Percentiles rank a stretch among this genome's conserved stretches.
Conservation (phyloP, 2,329 filamentous ascomycete genomes). For the Diatrype stigma region DNA sequence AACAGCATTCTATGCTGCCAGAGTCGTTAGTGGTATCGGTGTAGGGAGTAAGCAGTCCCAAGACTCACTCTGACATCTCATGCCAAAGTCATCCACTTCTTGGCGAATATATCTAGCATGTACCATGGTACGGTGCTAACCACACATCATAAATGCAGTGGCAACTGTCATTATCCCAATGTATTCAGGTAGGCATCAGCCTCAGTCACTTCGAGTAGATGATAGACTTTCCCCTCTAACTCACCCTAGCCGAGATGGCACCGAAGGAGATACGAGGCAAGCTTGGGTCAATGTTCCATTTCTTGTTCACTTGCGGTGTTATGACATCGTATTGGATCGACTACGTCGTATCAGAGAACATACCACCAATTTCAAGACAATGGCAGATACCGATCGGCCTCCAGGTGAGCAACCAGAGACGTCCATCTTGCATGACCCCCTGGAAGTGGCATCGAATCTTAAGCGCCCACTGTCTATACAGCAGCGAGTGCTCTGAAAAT, state of each 20-base stretch:
- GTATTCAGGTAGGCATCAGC: slow-evolving; percentile 23
- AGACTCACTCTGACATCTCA: slow-evolving; percentile 6
- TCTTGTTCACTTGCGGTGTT: slow-evolving; percentile 40
- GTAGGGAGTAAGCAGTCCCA: slow-evolving; percentile 18
- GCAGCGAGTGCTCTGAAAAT: neutral
- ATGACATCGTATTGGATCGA: slow-evolving; percentile 41
- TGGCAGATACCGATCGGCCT: slow-evolving; percentile 48
- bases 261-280: slow-evolving; percentile 42
- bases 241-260: slow-evolving; percentile 35
- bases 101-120: neutral
- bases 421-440: neutral
- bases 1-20: slow-evolving; percentile 34
- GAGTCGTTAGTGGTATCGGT: slow-evolving; percentile 30
- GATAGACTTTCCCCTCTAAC: neutral
- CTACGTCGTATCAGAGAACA: slow-evolving; percentile 39
- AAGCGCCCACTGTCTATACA: too few species aligned
- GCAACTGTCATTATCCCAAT: slow-evolving; percentile 42
- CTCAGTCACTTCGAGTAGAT: neutral
- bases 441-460: neutral
- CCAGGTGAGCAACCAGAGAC: slow-evolving; percentile 20
- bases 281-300: slow-evolving; percentile 41
- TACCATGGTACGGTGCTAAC: neutral
- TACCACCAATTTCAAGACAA: slow-evolving; percentile 35
- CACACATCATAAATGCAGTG: slow-evolving; percentile 13
- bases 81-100: neutral